Percentiles rank a stretch among this genome's conserved stretches.
These are phyloP conservation scores for Fusarium sp. DNA, from an alignment of 2,329 filamentous ascomycete genomes.

Conservation along the genomic window DNA sequence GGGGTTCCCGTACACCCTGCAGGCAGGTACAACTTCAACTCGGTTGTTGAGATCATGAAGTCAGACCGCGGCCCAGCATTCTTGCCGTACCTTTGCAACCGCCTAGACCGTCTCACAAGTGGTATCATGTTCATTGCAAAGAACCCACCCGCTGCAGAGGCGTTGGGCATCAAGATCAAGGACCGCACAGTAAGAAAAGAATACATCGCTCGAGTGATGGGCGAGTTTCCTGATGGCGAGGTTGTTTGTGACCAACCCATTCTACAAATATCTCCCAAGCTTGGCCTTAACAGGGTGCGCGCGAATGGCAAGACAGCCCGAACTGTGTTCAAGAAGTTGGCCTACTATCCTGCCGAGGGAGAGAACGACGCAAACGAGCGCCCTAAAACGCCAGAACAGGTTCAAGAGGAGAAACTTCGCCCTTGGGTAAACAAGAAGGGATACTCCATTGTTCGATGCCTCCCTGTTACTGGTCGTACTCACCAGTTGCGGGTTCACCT, in stretches of 20 bases:
- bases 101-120: conserved; percentile 92
- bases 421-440: conserved; percentile 70
- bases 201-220: conserved; percentile 90
- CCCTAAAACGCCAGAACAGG: conserved; percentile 38
- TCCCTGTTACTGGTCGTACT: conserved; percentile 91
- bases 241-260: conserved; percentile 94
- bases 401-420: conserved; percentile 39
- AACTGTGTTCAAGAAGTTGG: conserved; percentile 90
- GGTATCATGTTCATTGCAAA: conserved; percentile 99
- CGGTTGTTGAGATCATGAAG: conserved; percentile 91
- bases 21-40: conserved; percentile 95
- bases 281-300: conserved; percentile 92
- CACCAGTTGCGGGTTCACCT: conserved; percentile 96
- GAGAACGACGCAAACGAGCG: conserved; percentile 37
- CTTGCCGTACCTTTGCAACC: conserved; percentile 78
- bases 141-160: conserved; percentile 79
- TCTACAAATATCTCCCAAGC: conserved; percentile 90
- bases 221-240: conserved; percentile 90
- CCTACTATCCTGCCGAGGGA: conserved; percentile 76
- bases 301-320: conserved; percentile 90
- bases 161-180: conserved; percentile 78
- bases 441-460: conserved; percentile 93
- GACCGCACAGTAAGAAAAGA: conserved; percentile 90
- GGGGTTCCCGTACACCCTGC: conserved; percentile 96
- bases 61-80: conserved; percentile 70